These are phyloP conservation scores for Rhizopus microsporus DNA, from an alignment of 371 early-diverging fungal genomes.

Conservation along the genomic window DNA sequence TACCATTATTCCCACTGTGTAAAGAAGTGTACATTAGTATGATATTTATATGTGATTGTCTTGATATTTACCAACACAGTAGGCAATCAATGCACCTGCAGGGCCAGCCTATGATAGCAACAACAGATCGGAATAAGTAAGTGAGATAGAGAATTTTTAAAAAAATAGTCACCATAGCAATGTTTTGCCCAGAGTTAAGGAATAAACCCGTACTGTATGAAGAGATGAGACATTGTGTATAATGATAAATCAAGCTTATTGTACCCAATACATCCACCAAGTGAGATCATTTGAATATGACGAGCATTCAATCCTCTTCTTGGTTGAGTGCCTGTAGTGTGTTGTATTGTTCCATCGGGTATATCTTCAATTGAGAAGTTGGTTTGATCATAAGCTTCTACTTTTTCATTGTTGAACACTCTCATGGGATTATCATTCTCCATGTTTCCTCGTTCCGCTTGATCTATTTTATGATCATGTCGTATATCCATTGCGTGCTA, in stretches of 20 bases:
- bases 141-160: not conserved
- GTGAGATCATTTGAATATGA: constrained; percentile 80
- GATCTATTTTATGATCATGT: not conserved
- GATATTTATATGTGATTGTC: not conserved
- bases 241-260: not conserved
- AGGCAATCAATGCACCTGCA: constrained; percentile 53
- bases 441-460: not conserved
- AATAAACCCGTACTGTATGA: constrained; percentile 77
- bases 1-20: constrained; percentile 46
- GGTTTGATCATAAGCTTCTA: constrained; percentile 23
- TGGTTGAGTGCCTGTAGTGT: not conserved
- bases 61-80: constrained; percentile 50
- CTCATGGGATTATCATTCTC: constrained; percentile 17
- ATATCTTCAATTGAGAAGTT: constrained; percentile 19
- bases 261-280: constrained; percentile 72
- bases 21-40: constrained; percentile 2
- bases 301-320: constrained; percentile 63
- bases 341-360: not conserved
- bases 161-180: constrained; percentile 44
- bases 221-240: not conserved
- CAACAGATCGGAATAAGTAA: constrained; percentile 3
- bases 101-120: constrained; percentile 53
- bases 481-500: not conserved
- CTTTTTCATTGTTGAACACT: constrained; percentile 24
- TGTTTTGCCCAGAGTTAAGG: constrained; percentile 72